Evolutionary conservation across 495 filamentous ascomycete species (phyloP), one percentile per base, ranked within the genome.

Genomic region (Neurospora discreta): DNA sequence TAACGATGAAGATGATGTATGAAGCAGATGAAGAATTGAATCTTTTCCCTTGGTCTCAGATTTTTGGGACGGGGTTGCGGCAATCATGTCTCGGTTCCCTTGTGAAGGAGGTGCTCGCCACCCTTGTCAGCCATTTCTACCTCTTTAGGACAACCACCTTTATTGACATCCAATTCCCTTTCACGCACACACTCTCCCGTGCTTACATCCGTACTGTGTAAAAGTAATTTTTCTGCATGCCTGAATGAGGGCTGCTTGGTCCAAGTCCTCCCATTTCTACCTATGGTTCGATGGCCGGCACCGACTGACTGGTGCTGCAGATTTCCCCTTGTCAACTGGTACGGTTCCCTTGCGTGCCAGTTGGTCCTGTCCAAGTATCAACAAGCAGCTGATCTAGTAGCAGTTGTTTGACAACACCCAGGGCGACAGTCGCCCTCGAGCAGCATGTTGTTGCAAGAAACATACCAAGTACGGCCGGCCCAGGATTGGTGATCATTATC

Each of bases 1-100:
- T 78, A 87, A 91, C 77, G 89, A 90, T 74, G 90, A 91, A 79
- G 86, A 88, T 82, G 86, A 87, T 71, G 71, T 42, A 73, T 75
- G 73, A 75, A 74, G 71, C 38, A 73, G 26, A 72, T 72, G 74
- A 71, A 73, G 68, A 71, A 75, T 75, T 60, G 68, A 71, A 73
- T 60, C 52, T 68, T 74, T 44, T 70, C 71, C 67, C 69, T 72
- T 67, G 70, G 74, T 74, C 73, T 77, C 70, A 44, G 60, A 58
- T 71, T 36, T 36, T 26, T 67, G 42, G 10, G 39, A 68, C 10
- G n/a, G 26, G 52, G 52, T 18, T 65, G 52, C 52, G 26, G 43
- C 68, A 72, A 70, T 58, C 67, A 68, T 77, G 77, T 77, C 71
- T 77, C 73, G 69, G 69, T 46, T 68, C 73, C 76, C 74, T 76